Base-by-base conservation (phyloP, 2,329 filamentous ascomycete species). In the Lachnellula subtilissima region DNA sequence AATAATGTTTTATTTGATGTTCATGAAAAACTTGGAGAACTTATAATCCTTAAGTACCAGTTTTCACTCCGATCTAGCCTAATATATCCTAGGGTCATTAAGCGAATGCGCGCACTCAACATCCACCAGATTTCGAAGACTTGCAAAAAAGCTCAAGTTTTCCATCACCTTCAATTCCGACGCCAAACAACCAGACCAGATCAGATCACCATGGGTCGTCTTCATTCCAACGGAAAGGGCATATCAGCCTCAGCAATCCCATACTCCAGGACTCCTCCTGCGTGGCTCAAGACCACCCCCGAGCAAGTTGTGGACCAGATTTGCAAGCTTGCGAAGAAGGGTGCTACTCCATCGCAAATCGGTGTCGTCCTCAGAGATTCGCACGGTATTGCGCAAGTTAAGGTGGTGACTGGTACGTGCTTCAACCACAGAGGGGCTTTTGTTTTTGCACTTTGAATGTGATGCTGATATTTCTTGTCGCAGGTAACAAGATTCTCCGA, bases 221-320 rank as follows among this genome's bases (percentile, higher is more conserved):
- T 97, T 88, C 95, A 99, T 88, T 89, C 84, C 85, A 96, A 97
- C 74, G 93, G 94, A 83, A 97, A 97, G 90, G 95, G 94, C 79
- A 99, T 99, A 81, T 91, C 91, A 69, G 80, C 90, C 80, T 96
- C 91, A 64, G 91, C 94, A 73, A 81, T 97, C 79, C 94, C 95
- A 74, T 99, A 97, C 87, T 96, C 91, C 69, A 93, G 94, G 81
- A 86, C 84, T 71, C 76, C 91, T 65, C 93, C 94, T 62, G 84
- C 92, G 69, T 99, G 94, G 94, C 83, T 97, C 79, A 99, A 99
- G 89, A 95, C 91, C 81, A 96, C 91, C 70, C 92, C 94, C 74
- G 91, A 97, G 73, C 91, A 96, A 82, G 91, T 99, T 76, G 91
- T 96, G 71, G 94, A 99, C 76, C 92, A 97, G 83, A 99, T 99